A percentile compares a stretch with the other conserved stretches of the same genome.
These are phyloP conservation scores for Acrodontium crateriforme DNA, from an alignment of 2,329 filamentous ascomycete genomes.

Conservation along the genomic window DNA sequence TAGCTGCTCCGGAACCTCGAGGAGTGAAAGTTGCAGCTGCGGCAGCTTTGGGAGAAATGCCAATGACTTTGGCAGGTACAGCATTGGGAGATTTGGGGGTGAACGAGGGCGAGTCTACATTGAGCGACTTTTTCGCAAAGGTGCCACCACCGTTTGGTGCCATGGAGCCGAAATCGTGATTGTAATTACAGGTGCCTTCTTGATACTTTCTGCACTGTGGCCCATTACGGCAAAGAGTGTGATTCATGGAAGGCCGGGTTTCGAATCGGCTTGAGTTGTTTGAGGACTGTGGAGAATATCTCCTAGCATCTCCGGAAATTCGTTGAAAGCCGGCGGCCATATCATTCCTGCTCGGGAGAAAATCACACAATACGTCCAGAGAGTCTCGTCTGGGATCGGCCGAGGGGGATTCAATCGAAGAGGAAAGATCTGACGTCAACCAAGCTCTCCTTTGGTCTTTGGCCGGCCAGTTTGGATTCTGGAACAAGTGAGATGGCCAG, in stretches of 20 bases:
- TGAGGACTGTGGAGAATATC: constrained; percentile 8
- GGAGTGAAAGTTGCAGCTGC: constrained; percentile 78
- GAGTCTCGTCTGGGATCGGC: too few relatives aligned
- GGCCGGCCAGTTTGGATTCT: too few relatives aligned
- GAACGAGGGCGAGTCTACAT: constrained; percentile 93
- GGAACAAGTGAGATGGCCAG: too few relatives aligned
- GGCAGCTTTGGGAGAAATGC: constrained; percentile 80
- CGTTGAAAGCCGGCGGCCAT: constrained; percentile 18
- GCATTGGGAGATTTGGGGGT: constrained; percentile 58
- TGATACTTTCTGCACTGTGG: constrained; percentile 21
- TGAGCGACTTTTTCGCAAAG: constrained; percentile 56
- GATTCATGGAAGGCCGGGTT: constrained; percentile 16
- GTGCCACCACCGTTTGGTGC: constrained; percentile 14
- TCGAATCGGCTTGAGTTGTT: constrained; percentile 12
- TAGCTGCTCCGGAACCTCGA: constrained; percentile 33
- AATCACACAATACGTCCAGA: too few relatives aligned
- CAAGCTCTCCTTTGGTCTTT: too few relatives aligned
- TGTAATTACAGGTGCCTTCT: constrained; percentile 23
- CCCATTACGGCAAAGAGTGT: constrained; percentile 19
- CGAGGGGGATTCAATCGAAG: too few relatives aligned
- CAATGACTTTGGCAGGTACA: constrained; percentile 49
- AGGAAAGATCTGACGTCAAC: too few relatives aligned
- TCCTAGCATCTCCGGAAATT: constrained; percentile 17
- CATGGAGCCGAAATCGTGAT: constrained; percentile 19
- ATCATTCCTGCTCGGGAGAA: too few relatives aligned